Evolutionary conservation across 768 basidiomycete species (phyloP).

Genomic region (Mycena epipterygia): DNA sequence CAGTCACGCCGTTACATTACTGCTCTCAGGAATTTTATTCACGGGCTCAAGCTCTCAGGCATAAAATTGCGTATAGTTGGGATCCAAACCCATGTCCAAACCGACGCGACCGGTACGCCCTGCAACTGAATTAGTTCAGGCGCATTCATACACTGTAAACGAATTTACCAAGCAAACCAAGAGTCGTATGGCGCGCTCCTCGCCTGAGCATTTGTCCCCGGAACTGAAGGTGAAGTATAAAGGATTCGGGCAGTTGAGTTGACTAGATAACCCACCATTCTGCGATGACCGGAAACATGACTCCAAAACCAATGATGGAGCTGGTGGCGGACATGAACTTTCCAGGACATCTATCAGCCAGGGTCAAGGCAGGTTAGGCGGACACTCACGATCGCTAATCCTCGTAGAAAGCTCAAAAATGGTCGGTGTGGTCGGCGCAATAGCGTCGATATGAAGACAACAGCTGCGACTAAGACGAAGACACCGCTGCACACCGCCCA

Average conservation of each 20-base stretch:
- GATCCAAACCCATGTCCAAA: constrained; percentile 30
- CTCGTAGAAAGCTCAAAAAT: constrained; percentile 1
- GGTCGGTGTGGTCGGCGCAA: background rate
- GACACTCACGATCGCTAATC: constrained; percentile 5
- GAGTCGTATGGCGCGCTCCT: constrained; percentile 5
- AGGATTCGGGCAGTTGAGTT: background rate
- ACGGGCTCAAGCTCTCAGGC: background rate
- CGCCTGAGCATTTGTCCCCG: background rate
- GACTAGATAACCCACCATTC: constrained; percentile 17
- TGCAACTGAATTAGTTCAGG: background rate
- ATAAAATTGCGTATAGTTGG: background rate
- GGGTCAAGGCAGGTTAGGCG: background rate
- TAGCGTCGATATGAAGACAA: constrained; percentile 4
- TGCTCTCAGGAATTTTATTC: too few species aligned
- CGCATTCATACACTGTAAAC: background rate
- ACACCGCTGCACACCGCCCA: constrained; percentile 17
- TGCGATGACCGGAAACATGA: constrained; percentile 20
- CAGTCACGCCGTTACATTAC: too few species aligned
- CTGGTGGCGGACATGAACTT: constrained; percentile 19
- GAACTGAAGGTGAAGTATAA: background rate
- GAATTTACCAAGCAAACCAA: constrained; percentile 11
- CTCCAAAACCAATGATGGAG: constrained; percentile 17
- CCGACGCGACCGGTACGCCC: constrained; percentile 25
- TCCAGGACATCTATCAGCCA: background rate
- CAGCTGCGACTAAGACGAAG: background rate